Evolutionary conservation across 805 yeast genomes (phyloP).

Genomic region (Cyberlindnera bimundalis): DNA sequence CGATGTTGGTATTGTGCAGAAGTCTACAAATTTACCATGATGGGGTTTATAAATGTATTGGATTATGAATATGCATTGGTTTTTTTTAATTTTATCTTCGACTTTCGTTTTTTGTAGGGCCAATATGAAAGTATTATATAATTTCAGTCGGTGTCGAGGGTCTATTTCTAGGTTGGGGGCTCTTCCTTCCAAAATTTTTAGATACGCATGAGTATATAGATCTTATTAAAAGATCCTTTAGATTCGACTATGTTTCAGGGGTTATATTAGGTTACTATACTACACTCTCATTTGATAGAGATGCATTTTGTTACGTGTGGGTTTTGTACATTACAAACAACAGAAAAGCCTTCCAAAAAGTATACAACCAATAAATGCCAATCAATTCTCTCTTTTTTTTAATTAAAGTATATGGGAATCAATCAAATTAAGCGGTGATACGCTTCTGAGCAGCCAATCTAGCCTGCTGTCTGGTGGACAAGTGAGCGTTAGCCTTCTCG

Average conservation of each 20-base stretch:
- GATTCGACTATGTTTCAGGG: too few species aligned
- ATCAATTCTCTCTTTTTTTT: slow-evolving; percentile 3
- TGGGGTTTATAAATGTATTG: not conserved
- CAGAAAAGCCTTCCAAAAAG: slow-evolving; percentile 10
- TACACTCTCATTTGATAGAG: not conserved
- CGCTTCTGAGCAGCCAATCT: slow-evolving; percentile 87
- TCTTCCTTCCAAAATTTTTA: too few species aligned
- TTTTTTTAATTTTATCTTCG: too few species aligned
- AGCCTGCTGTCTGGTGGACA: slow-evolving; percentile 89
- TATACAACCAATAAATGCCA: slow-evolving; percentile 7
- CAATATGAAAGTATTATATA: too few species aligned
- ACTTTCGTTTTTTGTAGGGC: too few species aligned
- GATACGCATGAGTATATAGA: too few species aligned
- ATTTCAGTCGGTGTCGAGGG: too few species aligned
- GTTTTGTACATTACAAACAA: slow-evolving; percentile 15
- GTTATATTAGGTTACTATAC: not conserved
- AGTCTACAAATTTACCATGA: not conserved
- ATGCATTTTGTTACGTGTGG: not conserved
- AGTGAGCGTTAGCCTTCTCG: slow-evolving; percentile 66
- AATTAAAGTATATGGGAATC: not conserved
- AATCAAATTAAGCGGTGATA: slow-evolving; percentile 53
- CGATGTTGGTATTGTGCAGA: slow-evolving; percentile 11
- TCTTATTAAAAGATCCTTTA: too few species aligned
- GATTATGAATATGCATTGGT: not conserved
- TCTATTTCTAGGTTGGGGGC: too few species aligned